These are phyloP conservation scores for Diophrys appendiculata DNA, from an alignment of 73 alveolate genomes.

Conservation along the genomic window DNA sequence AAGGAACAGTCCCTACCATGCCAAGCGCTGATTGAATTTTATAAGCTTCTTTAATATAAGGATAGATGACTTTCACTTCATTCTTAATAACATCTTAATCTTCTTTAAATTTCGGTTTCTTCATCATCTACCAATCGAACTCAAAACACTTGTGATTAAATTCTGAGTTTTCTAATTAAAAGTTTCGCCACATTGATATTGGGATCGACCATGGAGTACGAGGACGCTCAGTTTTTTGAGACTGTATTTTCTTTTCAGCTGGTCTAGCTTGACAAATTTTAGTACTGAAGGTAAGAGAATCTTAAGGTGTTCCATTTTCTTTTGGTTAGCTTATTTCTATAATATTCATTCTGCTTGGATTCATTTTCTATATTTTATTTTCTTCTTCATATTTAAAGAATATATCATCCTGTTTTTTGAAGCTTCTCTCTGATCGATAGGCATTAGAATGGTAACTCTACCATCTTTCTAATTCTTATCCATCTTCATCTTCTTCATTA, in stretches of 20 bases:
- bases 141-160: constrained; percentile 70
- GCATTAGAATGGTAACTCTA: no score
- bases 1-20: constrained; percentile 20
- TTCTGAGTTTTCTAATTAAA: constrained; percentile 52
- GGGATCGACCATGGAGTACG: constrained; percentile 71
- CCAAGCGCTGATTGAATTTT: constrained; percentile 38
- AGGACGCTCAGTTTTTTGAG: constrained; percentile 42
- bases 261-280: constrained; percentile 45
- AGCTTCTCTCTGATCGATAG: no score
- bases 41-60: constrained; percentile 29
- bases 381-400: no score
- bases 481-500: not conserved
- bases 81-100: constrained; percentile 9
- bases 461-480: no score
- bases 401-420: no score
- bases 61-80: not conserved
- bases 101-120: constrained; percentile 58
- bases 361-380: not conserved
- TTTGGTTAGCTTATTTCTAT: not conserved
- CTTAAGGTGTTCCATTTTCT: not conserved
- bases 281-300: constrained; percentile 16
- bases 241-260: constrained; percentile 12
- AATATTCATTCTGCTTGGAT: constrained; percentile 18
- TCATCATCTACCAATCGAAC: constrained; percentile 74
- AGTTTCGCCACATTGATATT: constrained; percentile 47